phyloP scores from a whole-genome alignment of 495 filamentous ascomycete species.

The Xylaria nigripes region DNA sequence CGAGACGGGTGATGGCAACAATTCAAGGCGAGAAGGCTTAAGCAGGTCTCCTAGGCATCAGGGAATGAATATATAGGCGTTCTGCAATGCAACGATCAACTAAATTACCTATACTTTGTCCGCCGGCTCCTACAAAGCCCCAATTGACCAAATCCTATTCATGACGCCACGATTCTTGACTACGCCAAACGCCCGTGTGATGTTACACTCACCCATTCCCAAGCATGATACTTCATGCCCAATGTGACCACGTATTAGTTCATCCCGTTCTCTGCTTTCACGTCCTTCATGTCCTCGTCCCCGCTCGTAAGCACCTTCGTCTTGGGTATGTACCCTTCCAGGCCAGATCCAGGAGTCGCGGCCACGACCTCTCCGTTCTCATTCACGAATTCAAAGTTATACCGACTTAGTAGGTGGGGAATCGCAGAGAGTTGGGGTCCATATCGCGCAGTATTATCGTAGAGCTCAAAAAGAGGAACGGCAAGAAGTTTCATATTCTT shows the following conservation, averaged over 20 bases:
- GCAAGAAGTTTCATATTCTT: constrained; percentile 99
- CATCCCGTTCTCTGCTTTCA: constrained; percentile 22
- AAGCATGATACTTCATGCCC: neutral
- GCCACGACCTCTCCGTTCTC: constrained; percentile 84
- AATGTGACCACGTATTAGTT: constrained; percentile 3
- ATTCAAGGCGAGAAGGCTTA: constrained; percentile 81
- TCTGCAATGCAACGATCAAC: neutral
- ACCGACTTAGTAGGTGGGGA: constrained; percentile 83
- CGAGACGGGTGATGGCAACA: constrained; percentile 77
- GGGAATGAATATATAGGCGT: neutral
- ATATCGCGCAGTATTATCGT: constrained; percentile 92
- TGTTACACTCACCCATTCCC: constrained; percentile 9
- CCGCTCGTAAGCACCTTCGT: constrained; percentile 72
- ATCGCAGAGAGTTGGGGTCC: constrained; percentile 94
- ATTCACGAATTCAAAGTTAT: constrained; percentile 98
- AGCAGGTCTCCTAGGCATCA: constrained; percentile 1
- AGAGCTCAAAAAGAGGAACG: constrained; percentile 93
- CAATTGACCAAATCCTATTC: neutral
- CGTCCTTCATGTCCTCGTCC: constrained; percentile 45
- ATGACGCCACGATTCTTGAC: neutral
- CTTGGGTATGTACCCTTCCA: constrained; percentile 47
- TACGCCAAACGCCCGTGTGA: constrained; percentile 23
- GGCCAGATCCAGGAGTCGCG: constrained; percentile 65
- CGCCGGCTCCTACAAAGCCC: neutral
- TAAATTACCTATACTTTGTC: neutral